phyloP scores from a whole-genome alignment of 108 stramenopile species.

The Seminavis robusta region DNA sequence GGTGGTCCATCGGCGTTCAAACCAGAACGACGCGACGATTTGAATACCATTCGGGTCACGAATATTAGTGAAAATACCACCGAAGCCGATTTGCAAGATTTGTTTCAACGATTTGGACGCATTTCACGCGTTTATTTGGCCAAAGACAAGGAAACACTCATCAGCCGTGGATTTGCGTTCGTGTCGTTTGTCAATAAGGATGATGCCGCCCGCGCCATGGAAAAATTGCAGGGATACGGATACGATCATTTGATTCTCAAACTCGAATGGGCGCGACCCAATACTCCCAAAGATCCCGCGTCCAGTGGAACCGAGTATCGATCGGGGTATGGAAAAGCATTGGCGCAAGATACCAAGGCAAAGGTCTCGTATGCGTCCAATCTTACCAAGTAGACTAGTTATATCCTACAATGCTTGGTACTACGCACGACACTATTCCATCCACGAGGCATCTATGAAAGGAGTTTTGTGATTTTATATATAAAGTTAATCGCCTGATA shows the following conservation, averaged over 20 bases:
- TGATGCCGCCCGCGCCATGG: constrained; percentile 94
- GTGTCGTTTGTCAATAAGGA: constrained; percentile 89
- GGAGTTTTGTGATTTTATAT: too few relatives aligned
- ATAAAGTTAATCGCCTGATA: too few relatives aligned
- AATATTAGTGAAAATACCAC: constrained; percentile 97
- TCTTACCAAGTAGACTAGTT: constrained; percentile 63
- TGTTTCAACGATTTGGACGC: constrained; percentile 92
- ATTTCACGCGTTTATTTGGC: constrained; percentile 96
- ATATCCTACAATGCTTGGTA: too few relatives aligned
- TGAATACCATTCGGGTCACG: constrained; percentile 96
- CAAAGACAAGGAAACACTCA: constrained; percentile 93
- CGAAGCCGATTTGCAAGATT: constrained; percentile 93
- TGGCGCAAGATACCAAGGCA: constrained; percentile 98
- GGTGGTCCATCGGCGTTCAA: constrained; percentile 24
- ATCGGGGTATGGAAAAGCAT: constrained; percentile 94
- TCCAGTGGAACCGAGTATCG: constrained; percentile 67
- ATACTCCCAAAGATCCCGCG: constrained; percentile 86
- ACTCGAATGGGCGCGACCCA: constrained; percentile 98
- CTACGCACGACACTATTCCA: too few relatives aligned
- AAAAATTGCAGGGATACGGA: constrained; percentile 92
- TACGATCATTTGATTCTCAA: constrained; percentile 99
- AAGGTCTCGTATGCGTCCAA: constrained; percentile 93
- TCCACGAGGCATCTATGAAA: too few relatives aligned
- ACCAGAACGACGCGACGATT: constrained; percentile 75
- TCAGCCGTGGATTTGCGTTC: constrained; percentile 94